Percentiles rank a stretch among this genome's conserved stretches.
Evolutionary conservation across 345 rosid species (phyloP).

Genomic region (Camelina laxa): DNA sequence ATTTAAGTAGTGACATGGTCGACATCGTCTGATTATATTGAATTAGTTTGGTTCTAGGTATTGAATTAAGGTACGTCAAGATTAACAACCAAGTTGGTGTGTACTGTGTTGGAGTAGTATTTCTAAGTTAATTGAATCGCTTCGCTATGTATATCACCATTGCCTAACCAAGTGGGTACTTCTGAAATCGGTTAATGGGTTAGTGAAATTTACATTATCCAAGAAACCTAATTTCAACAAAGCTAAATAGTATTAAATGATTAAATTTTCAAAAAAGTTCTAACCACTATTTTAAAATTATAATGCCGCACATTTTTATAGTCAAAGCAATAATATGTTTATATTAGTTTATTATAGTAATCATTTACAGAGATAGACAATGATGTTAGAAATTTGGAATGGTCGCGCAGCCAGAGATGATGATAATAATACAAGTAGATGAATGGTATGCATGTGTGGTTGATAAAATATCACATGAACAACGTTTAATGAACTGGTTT

Average conservation of each 20-base stretch:
- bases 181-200: constrained; percentile 14
- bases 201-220: constrained; percentile 20
- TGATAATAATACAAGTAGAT: constrained; percentile 35
- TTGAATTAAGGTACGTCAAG: background rate
- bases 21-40: background rate
- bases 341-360: background rate
- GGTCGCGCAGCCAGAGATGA: constrained; percentile 41
- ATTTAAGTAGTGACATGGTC: background rate
- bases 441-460: constrained; percentile 23
- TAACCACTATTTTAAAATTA: constrained; percentile 31
- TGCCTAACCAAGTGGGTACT: background rate
- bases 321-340: constrained; percentile 43
- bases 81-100: constrained; percentile 4
- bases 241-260: constrained; percentile 15
- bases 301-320: constrained; percentile 22
- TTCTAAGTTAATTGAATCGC: background rate
- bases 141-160: background rate
- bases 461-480: constrained; percentile 29
- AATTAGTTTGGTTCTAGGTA: background rate
- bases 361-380: background rate
- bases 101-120: background rate
- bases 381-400: constrained; percentile 15
- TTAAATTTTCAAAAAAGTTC: constrained; percentile 1
- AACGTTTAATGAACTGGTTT: constrained; percentile 31
- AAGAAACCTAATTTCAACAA: constrained; percentile 31